Base-by-base conservation (phyloP, 371 early-diverging fungal genomes). In the Thermomucor indicae-seudaticae region DNA sequence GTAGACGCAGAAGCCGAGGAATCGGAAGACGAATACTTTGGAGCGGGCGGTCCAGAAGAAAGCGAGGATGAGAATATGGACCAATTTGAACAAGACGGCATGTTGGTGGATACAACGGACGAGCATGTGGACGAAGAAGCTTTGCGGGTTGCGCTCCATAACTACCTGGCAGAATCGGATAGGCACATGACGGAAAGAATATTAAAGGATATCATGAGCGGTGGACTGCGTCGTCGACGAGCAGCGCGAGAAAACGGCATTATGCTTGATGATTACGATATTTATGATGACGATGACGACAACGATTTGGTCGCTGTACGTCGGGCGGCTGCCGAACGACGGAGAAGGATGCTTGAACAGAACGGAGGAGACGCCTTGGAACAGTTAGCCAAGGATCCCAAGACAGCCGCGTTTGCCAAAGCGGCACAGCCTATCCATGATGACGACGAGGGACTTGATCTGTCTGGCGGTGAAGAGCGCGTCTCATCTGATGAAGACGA, bases 1-100 rank as follows among this genome's bases (percentile, higher is more conserved):
- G 37, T 76, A 6, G 73, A 72, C 41, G 68, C 67, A 29, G 76
- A 76, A 63, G 76, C 76, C 11, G 66, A 67, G 31, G 76, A 70
- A 54, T 63, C 63, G n/a, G 76, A 76, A 23, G 76, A 76, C 16
- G 76, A 76, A 37, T 72, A 49, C 54, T 72, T 58, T 62, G 72
- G 70, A 7, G 53, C 56, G 2, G 76, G 67, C 46, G 76, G 76
- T 20, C 43, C 54, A 10, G 51, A 51, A 5, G 45, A 53, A 27
- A 4, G 60, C 57, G 66, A 60, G 5, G 58, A 57, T 11, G 70
- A 70, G 20, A 53, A 65, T 34, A 39, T 70, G 25, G 72, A 76
- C 51, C 60, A 64, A 43, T 76, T 53, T 55, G 72, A 70, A 25
- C 49, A 72, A 14, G 76, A 76, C 57, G 72, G 54, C 24, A 44